Percentiles rank a stretch among this genome's conserved stretches.
These are phyloP conservation scores for Grosmannia penicillata DNA, from an alignment of 2,329 filamentous ascomycete species.

Conservation along the genomic window DNA sequence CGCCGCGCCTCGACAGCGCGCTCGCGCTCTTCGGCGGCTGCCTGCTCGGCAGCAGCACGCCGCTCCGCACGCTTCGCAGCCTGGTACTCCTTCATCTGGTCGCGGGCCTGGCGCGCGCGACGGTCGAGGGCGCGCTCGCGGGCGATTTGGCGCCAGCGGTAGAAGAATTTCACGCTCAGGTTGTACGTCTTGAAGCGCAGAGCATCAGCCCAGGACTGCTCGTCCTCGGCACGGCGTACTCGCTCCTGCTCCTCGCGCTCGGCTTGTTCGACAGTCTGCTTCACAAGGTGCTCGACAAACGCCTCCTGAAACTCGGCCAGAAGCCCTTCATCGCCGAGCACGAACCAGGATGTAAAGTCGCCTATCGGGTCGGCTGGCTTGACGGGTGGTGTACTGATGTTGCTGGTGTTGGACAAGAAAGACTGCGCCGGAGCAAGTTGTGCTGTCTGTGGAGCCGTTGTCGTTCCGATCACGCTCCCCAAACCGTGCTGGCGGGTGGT, in stretches of 20 bases:
- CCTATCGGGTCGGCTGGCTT: constrained; percentile 26
- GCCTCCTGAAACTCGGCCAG: constrained; percentile 33
- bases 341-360: constrained; percentile 39
- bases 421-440: neutral
- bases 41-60: constrained; percentile 19
- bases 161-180: constrained; percentile 39
- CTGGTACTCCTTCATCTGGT: constrained; percentile 27
- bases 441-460: neutral
- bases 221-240: constrained; percentile 31
- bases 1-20: constrained; percentile 9
- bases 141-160: constrained; percentile 36
- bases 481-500: no score
- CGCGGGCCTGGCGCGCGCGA: constrained; percentile 35
- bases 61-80: constrained; percentile 17
- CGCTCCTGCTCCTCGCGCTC: constrained; percentile 25
- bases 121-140: constrained; percentile 31
- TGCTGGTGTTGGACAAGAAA: no score
- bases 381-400: constrained; percentile 2
- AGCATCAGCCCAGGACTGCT: constrained; percentile 29
- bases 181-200: constrained; percentile 32
- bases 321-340: constrained; percentile 36
- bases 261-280: constrained; percentile 24
- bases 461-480: no score
- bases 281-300: constrained; percentile 29
- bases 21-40: constrained; percentile 18